Percentiles rank a stretch among this genome's conserved stretches.
Conservation (phyloP, 371 early-diverging fungal species). For the Circinella umbellata region DNA sequence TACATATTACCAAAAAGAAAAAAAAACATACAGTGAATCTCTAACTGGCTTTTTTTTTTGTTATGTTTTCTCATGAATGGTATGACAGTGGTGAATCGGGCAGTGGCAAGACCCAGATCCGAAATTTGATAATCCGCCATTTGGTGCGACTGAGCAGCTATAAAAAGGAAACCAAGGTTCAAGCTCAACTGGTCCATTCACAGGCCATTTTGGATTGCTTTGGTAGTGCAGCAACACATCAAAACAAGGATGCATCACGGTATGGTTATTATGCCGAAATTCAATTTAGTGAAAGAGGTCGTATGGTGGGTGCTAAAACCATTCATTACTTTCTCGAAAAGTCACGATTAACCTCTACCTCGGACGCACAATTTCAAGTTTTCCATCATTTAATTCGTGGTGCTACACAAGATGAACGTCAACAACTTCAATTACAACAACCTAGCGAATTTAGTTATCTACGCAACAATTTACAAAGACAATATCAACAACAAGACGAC, state of each 20-base stretch:
- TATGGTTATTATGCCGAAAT: slow-evolving; percentile 92
- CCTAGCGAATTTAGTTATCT: not conserved
- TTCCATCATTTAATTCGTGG: slow-evolving; percentile 85
- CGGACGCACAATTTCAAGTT: slow-evolving; percentile 89
- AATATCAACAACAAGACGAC: slow-evolving; percentile 40
- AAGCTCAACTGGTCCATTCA: slow-evolving; percentile 70
- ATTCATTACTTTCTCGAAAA: slow-evolving; percentile 93
- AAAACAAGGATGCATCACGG: slow-evolving; percentile 83
- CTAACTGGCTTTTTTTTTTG: slow-evolving; percentile 19
- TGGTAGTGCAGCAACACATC: slow-evolving; percentile 79
- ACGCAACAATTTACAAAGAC: slow-evolving; percentile 27
- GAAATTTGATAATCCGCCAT: slow-evolving; percentile 65
- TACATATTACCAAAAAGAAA: slow-evolving; percentile 55
- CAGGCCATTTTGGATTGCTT: slow-evolving; percentile 82
- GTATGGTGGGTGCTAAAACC: slow-evolving; percentile 70
- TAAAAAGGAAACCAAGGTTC: slow-evolving; percentile 79
- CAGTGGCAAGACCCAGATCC: slow-evolving; percentile 82
- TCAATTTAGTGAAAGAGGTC: slow-evolving; percentile 82
- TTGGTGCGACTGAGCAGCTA: slow-evolving; percentile 73
- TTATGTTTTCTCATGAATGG: slow-evolving; percentile 7
- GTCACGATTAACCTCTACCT: slow-evolving; percentile 63
- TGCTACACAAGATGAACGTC: slow-evolving; percentile 44
- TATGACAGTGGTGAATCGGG: slow-evolving; percentile 79
- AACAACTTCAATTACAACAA: slow-evolving; percentile 29
- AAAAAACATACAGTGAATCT: slow-evolving; percentile 26